A percentile compares a stretch with the other conserved stretches of the same genome.
Conservation (phyloP, 1,139 yeast genomes). For the Scheffersomyces insectosa region DNA sequence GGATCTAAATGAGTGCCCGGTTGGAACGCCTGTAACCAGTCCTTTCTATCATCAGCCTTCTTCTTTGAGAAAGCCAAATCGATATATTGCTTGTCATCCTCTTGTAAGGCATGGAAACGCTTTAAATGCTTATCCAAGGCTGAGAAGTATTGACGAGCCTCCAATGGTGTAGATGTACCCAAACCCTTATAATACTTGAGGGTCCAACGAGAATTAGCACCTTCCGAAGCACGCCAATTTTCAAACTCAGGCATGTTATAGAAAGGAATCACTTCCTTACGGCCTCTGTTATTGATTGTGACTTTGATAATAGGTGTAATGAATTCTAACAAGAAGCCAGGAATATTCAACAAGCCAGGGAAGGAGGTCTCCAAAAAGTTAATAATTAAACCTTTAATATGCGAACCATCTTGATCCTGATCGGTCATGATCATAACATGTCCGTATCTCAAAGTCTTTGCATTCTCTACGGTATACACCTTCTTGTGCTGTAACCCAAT, state of each 20-base stretch:
- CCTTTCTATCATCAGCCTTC: slow-evolving; percentile 96
- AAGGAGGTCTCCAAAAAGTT: slow-evolving; percentile 92
- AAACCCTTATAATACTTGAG: slow-evolving; percentile 98
- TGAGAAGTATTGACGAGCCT: slow-evolving; percentile 87
- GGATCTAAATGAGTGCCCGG: slow-evolving; percentile 96
- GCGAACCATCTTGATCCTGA: slow-evolving; percentile 99
- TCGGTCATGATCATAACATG: slow-evolving; percentile 99
- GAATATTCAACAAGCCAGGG: slow-evolving; percentile 88
- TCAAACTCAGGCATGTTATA: slow-evolving; percentile 97
- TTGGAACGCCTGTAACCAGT: slow-evolving; percentile 85
- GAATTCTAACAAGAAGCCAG: slow-evolving; percentile 90
- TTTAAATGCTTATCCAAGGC: slow-evolving; percentile 86
- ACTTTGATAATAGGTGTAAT: slow-evolving; percentile 97
- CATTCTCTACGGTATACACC: slow-evolving; percentile 60
- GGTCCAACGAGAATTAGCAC: slow-evolving; percentile 76
- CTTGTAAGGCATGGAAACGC: slow-evolving; percentile 78
- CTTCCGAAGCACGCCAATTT: slow-evolving; percentile 85
- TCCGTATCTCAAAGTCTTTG: slow-evolving; percentile 83
- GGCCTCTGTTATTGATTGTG: slow-evolving; percentile 68
- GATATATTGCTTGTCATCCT: slow-evolving; percentile 76
- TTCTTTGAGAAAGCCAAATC: slow-evolving; percentile 94
- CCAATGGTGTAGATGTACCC: slow-evolving; percentile 86
- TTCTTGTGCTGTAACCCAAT: slow-evolving; percentile 95
- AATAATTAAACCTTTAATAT: slow-evolving; percentile 93
- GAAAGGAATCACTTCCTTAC: slow-evolving; percentile 63